Percentiles rank a stretch among this genome's conserved stretches.
Conservation (phyloP, 1,284 basidiomycete genomes). For the Tilletia horrida region DNA sequence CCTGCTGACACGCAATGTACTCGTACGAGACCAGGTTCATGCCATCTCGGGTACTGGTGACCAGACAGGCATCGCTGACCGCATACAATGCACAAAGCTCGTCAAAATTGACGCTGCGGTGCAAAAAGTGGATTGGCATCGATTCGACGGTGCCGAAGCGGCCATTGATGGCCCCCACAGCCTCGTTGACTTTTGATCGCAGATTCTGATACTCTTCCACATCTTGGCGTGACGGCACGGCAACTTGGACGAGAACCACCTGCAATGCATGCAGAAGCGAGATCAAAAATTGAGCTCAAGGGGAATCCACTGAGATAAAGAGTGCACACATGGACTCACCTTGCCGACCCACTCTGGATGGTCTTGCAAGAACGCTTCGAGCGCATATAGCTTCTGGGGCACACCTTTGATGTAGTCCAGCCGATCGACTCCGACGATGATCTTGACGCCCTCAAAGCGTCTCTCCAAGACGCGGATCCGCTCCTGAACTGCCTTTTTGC, state of each 20-base stretch:
- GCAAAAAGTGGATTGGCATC: conserved; percentile 98
- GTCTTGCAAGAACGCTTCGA: conserved; percentile 92
- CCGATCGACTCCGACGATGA: conserved; percentile 96
- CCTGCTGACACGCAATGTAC: conserved; percentile 92
- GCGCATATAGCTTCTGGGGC: conserved; percentile 92
- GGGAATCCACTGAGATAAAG: too few relatives aligned
- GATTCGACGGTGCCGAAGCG: conserved; percentile 97
- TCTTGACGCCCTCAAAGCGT: conserved; percentile 88
- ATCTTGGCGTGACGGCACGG: conserved; percentile 94
- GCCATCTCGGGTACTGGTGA: conserved; percentile 90
- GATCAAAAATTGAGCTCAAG: too few relatives aligned
- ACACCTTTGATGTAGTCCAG: conserved; percentile 99
- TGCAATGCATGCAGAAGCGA: conserved; percentile 43
- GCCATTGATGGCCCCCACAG: conserved; percentile 96
- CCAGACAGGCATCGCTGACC: conserved; percentile 90
- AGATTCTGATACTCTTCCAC: conserved; percentile 99
- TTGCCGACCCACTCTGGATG: conserved; percentile 99
- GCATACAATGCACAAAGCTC: conserved; percentile 96
- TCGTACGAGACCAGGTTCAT: conserved; percentile 99
- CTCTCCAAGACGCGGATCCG: conserved; percentile 79
- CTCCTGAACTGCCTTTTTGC: conserved; percentile 72
- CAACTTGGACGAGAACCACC: conserved; percentile 93
- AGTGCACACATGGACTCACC: conserved; percentile 56
- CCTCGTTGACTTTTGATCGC: conserved; percentile 90
- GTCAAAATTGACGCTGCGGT: conserved; percentile 78